A percentile compares a stretch with the other conserved stretches of the same genome.
Conservation (phyloP, 73 alveolate genomes). For the Vitrella brassicaformis region DNA sequence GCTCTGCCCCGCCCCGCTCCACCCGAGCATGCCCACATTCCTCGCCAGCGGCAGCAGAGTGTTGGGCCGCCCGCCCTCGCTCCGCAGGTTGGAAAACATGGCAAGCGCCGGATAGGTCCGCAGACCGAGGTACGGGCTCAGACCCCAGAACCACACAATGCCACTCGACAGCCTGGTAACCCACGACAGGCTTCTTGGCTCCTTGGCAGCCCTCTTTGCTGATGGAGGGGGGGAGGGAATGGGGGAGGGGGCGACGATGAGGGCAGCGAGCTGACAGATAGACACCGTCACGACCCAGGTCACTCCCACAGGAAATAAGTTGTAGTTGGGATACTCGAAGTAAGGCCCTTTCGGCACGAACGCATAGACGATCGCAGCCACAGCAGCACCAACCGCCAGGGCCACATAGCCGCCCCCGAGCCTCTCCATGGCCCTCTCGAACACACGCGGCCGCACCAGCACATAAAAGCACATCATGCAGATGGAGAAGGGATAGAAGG, state of each 20-base stretch:
- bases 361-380: too few relatives aligned
- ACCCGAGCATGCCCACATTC: not conserved
- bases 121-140: not conserved
- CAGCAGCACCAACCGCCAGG: too few relatives aligned
- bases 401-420: not conserved
- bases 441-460: not conserved
- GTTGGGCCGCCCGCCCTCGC: constrained; percentile 7
- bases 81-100: constrained; percentile 18
- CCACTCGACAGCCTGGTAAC: not conserved
- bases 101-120: constrained; percentile 22
- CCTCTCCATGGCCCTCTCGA: not conserved
- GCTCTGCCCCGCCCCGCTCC: not conserved
- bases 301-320: not conserved
- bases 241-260: not conserved
- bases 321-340: not conserved
- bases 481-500: not conserved
- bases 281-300: not conserved
- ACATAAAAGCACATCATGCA: not conserved
- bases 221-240: too few relatives aligned
- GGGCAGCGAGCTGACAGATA: too few relatives aligned
- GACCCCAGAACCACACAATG: not conserved
- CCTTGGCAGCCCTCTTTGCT: not conserved
- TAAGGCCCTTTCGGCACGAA: too few relatives aligned
- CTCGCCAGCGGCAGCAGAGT: not conserved
- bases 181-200: not conserved